Evolutionary conservation across 2,329 filamentous ascomycete species (phyloP).

Genomic region (Diaporthe sp.): DNA sequence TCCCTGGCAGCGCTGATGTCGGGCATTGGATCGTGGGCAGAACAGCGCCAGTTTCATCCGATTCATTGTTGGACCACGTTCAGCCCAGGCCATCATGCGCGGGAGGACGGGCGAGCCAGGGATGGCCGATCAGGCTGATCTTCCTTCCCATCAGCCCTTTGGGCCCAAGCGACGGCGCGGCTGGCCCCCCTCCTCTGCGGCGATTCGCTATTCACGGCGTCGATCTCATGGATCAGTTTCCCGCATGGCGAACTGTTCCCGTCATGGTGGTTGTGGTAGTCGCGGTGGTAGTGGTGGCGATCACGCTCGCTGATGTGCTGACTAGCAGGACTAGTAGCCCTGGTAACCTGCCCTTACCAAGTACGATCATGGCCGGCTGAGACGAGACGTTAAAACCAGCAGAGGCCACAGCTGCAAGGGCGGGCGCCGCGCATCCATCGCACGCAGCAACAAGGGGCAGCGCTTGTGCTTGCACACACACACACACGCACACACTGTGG

Average conservation of each 20-base stretch:
- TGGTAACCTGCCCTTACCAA: not conserved
- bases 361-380: not conserved
- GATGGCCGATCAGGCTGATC: slow-evolving; percentile 38
- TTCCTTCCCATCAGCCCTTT: slow-evolving; percentile 34
- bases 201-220: slow-evolving; percentile 30
- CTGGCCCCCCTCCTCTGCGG: slow-evolving; percentile 15
- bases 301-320: slow-evolving; percentile 21
- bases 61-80: slow-evolving; percentile 28
- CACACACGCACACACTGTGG: not conserved
- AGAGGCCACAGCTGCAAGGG: slow-evolving; percentile 27
- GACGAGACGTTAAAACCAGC: slow-evolving; percentile 23
- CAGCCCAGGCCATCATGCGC: slow-evolving; percentile 28
- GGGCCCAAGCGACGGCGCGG: slow-evolving; percentile 31
- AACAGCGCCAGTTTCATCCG: slow-evolving; percentile 35
- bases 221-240: slow-evolving; percentile 24
- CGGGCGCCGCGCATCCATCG: slow-evolving; percentile 17
- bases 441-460: slow-evolving; percentile 10
- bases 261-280: slow-evolving; percentile 14
- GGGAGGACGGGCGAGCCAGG: slow-evolving; percentile 28
- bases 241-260: slow-evolving; percentile 29
- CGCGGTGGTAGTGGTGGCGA: slow-evolving; percentile 16
- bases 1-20: slow-evolving; percentile 4
- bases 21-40: slow-evolving; percentile 21
- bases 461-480: too few relatives aligned
- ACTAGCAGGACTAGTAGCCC: not conserved